Evolutionary conservation across 495 filamentous ascomycete genomes (phyloP).

Genomic region (Xylaria bambusicola): DNA sequence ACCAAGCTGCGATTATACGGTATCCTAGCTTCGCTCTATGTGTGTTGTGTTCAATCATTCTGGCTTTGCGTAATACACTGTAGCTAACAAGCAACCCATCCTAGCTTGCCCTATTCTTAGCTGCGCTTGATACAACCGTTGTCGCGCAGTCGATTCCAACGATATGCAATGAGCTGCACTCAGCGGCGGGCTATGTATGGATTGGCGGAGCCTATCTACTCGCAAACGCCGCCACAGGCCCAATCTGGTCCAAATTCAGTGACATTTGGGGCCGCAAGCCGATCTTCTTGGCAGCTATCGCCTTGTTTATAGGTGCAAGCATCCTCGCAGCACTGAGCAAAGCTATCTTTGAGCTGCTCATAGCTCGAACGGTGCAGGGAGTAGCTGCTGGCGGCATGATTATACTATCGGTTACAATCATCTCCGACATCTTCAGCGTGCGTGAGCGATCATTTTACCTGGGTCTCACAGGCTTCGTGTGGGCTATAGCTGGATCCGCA

Average conservation of each 20-base stretch:
- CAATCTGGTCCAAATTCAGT: slow-evolving; percentile 48
- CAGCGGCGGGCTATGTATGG: slow-evolving; percentile 64
- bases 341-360: slow-evolving; percentile 70
- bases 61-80: too few relatives aligned
- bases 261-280: slow-evolving; percentile 82
- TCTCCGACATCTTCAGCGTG: slow-evolving; percentile 62
- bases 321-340: slow-evolving; percentile 66
- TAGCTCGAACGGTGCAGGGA: slow-evolving; percentile 73
- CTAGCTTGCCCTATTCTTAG: slow-evolving; percentile 52
- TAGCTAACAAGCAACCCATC: slow-evolving; percentile 12
- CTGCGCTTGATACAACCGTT: slow-evolving; percentile 64
- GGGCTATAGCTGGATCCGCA: slow-evolving; percentile 66
- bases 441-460: slow-evolving; percentile 35
- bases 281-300: slow-evolving; percentile 64
- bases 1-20: slow-evolving; percentile 30
- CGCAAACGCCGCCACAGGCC: slow-evolving; percentile 42
- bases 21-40: slow-evolving; percentile 31
- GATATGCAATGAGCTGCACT: slow-evolving; percentile 58
- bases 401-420: slow-evolving; percentile 69
- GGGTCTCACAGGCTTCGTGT: slow-evolving; percentile 56
- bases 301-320: slow-evolving; percentile 64
- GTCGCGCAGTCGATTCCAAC: slow-evolving; percentile 63
- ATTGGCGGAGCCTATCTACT: slow-evolving; percentile 65
- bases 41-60: slow-evolving; percentile 9
- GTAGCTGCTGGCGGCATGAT: slow-evolving; percentile 76